Evolutionary conservation across 768 basidiomycete genomes (phyloP).

Genomic region (Termitomyces sp.): DNA sequence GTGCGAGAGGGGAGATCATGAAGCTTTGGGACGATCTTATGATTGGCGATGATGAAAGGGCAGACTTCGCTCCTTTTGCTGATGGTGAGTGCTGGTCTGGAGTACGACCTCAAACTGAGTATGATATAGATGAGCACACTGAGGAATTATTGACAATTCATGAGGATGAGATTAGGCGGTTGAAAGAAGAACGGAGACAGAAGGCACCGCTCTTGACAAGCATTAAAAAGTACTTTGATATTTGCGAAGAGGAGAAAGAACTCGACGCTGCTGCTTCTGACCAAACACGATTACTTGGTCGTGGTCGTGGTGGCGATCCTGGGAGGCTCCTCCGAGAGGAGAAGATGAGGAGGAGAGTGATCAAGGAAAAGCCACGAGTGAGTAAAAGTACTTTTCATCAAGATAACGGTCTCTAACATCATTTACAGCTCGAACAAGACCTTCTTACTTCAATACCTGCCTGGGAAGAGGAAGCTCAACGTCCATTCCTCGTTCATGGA

Average conservation of each 20-base stretch:
- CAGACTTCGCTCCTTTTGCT: slow-evolving; percentile 73
- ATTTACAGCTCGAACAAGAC: slow-evolving; percentile 77
- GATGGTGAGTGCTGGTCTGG: slow-evolving; percentile 53
- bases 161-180: slow-evolving; percentile 74
- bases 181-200: slow-evolving; percentile 77
- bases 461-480: slow-evolving; percentile 78
- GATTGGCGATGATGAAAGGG: slow-evolving; percentile 76
- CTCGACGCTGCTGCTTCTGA: slow-evolving; percentile 76
- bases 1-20: slow-evolving; percentile 76
- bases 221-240: slow-evolving; percentile 86
- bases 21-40: slow-evolving; percentile 83
- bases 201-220: slow-evolving; percentile 72
- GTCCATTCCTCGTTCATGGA: slow-evolving; percentile 81
- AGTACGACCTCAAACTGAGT: not conserved
- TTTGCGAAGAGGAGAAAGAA: slow-evolving; percentile 87
- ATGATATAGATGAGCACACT: slow-evolving; percentile 67
- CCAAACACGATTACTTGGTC: slow-evolving; percentile 74
- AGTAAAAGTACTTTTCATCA: slow-evolving; percentile 18
- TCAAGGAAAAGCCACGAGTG: slow-evolving; percentile 89
- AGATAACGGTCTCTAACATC: not conserved
- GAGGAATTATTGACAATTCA: slow-evolving; percentile 84
- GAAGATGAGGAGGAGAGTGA: slow-evolving; percentile 94
- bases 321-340: slow-evolving; percentile 88
- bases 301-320: slow-evolving; percentile 82
- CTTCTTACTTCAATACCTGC: slow-evolving; percentile 68